Base-by-base conservation (phyloP, 257 asterid species). In the Gardenia jasminoides region DNA sequence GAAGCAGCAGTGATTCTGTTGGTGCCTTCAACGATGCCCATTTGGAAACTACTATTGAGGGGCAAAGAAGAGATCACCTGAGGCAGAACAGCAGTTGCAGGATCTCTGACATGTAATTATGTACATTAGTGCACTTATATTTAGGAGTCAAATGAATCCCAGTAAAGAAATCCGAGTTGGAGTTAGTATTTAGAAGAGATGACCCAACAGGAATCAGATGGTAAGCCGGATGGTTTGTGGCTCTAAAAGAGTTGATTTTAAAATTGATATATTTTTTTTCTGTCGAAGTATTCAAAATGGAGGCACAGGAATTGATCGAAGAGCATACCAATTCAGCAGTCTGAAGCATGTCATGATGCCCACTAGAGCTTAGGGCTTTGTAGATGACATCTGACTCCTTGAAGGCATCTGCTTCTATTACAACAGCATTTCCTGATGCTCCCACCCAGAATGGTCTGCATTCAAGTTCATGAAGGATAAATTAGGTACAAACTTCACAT, bases 351-450 rank as follows among this genome's bases (percentile, higher is more conserved):
- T 93, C 98, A 73, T 90, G 97, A 84, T 95, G 98, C 3, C 99
- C 99, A 70, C 89, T 87, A 12, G 98, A 92, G 89, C 91, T 92
- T n/a, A 95, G 94, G 80, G 99, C 98, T 91, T 82, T 91, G 80
- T 95, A 93, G 79, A 95, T 93, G 70, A 95, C 97, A 65, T 95
- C 99, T 0, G 98, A 88, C 81, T 95, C 98, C 83, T 95, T 95
- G 87, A 95, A 93, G 66, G 98, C 99, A 74, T 95, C 99, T 30
- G 99, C 99, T 82, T 95, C 99, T 67, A 93, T 93, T 12, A 92
- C 85, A 50, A 95, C 98, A 50, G 98, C 96, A 87, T 95, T 93
- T 67, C 86, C 91, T 16, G 91, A 76, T 73, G 98, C 98, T 85
- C 94, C 95, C 43, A 88, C 90, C 98, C 98, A 95, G 86, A 95